Conservation (phyloP, 176 grass and related monocot genomes). For the maize (Zea mays) region Zm-B73-REFERENCE-NAM-5.0 NC_050096.1:42031001-42031500, state of each 20-base stretch:
- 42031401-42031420: slow-evolving; percentile 47
- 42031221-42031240: slow-evolving; percentile 55
- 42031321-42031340: slow-evolving; percentile 29
- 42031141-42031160: not conserved
- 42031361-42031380: not conserved
- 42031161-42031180: not conserved
- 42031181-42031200: not conserved
- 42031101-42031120: slow-evolving; percentile 64
- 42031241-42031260: slow-evolving; percentile 25
- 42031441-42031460: slow-evolving; percentile 65
- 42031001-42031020: slow-evolving; percentile 33
- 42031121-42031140: slow-evolving; percentile 28
- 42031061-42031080: slow-evolving; percentile 42
- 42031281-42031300: slow-evolving; percentile 43
- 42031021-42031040: not conserved
- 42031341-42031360: not conserved
- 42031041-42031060: not conserved
- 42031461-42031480: slow-evolving; percentile 42
- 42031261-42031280: slow-evolving; percentile 33
- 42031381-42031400: not conserved
- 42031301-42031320: slow-evolving; percentile 43
- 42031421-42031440: slow-evolving; percentile 55
- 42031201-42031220: slow-evolving; percentile 23
- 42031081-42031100: slow-evolving; percentile 57
- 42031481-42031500: slow-evolving; percentile 56